Evolutionary conservation across 2,329 filamentous ascomycete genomes (phyloP), one percentile per base, ranked within the genome.

Genomic region (Didymella pomorum): DNA sequence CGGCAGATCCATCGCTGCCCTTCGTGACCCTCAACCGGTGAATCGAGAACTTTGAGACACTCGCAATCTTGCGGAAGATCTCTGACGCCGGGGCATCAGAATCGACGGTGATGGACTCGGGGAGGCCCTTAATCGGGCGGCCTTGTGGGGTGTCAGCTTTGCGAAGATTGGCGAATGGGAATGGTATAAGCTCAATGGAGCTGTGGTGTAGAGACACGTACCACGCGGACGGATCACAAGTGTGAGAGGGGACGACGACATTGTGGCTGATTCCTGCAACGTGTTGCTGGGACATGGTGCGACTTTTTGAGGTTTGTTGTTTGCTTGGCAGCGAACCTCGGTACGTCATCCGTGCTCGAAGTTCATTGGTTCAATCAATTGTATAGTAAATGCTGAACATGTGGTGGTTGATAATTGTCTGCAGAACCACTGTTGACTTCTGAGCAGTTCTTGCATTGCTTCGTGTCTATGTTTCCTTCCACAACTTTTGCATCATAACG

Each of bases 1-100:
- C 77, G 41, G 83, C 72, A 39, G 79, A 82, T 47, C 86, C 85
- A 79, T 89, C 87, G 63, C 83, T 86, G 60, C 83, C 86, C 71
- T 88, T 89, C 43, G 87, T 89, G 63, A 90, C 80, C 57, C 87
- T 82, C 58, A 90, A 73, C 25, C 87, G 84, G 69, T 89, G 82
- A 41, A 85, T 76, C 4, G 84, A 84, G 68, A 82, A 82, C 12
- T 81, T 80, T 31, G 86, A 82, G 53, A 81, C 78, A 52, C 79
- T 76, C 28, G 87, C 83, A 49, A 90, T 79, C 52, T 81, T 78
- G 51, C 79, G 75, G 74, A 89, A 88, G 52, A 89, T 80, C 58
- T 87, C 82, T 49, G 81, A 77, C 21, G 80, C 79, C 31, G 82
- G 80, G 53, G 82, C 83, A 68, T 83, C 78, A 51, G 82, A 73